These are phyloP conservation scores for Sarocladium kiliense DNA, from an alignment of 2,329 filamentous ascomycete species.

Conservation along the genomic window DNA sequence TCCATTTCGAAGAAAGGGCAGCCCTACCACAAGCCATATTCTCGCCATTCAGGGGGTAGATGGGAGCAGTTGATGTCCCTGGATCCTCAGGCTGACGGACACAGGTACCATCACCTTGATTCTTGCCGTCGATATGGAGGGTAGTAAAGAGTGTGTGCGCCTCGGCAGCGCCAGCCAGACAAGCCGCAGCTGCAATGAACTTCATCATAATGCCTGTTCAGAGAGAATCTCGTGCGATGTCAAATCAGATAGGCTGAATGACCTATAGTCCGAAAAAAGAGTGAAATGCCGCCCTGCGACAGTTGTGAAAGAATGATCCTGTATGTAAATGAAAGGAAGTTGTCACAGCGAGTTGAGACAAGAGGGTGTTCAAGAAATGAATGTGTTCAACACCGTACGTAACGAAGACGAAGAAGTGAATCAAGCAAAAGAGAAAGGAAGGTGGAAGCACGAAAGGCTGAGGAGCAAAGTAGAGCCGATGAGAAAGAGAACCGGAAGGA, in stretches of 20 bases:
- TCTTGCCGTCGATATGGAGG: constrained; percentile 54
- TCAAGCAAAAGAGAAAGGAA: constrained; percentile 3
- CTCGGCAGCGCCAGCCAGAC: constrained; percentile 30
- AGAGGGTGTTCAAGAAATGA: constrained; percentile 1
- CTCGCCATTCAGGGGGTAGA: constrained; percentile 49
- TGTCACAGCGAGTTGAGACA: neutral
- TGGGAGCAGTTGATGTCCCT: constrained; percentile 48
- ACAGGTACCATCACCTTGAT: constrained; percentile 67
- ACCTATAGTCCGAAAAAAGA: too few relatives aligned
- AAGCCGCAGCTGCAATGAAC: constrained; percentile 24
- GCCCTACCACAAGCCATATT: constrained; percentile 67
- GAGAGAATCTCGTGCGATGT: too few relatives aligned
- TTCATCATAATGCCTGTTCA: constrained; percentile 24
- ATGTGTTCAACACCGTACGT: constrained; percentile 2
- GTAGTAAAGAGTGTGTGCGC: constrained; percentile 62
- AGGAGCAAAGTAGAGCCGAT: neutral
- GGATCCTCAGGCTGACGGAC: constrained; percentile 59
- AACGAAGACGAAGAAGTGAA: neutral
- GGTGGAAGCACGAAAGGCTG: neutral
- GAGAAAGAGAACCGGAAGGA: neutral
- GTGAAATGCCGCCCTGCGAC: too few relatives aligned
- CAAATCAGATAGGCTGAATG: neutral
- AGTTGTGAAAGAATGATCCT: too few relatives aligned
- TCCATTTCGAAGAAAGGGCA: neutral
- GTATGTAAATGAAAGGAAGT: neutral